Evolutionary conservation across 2,329 filamentous ascomycete genomes (phyloP).

Genomic region (Lomentospora prolificans): DNA sequence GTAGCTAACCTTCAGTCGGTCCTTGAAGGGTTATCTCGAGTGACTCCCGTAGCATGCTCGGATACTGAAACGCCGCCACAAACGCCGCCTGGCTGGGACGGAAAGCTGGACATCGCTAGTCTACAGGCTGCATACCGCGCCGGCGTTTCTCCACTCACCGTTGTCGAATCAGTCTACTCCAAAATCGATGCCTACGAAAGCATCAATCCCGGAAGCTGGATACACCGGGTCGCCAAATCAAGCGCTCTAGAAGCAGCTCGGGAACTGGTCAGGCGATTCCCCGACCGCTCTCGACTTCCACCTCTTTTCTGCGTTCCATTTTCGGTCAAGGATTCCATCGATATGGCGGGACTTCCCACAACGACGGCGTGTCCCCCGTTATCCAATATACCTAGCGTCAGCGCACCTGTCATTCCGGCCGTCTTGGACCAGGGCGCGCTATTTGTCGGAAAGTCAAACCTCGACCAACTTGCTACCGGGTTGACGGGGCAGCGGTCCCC

Average conservation of each 20-base stretch:
- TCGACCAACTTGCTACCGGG: slow-evolving; percentile 54
- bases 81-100: slow-evolving; percentile 24
- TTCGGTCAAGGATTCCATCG: slow-evolving; percentile 46
- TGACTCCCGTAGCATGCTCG: background rate
- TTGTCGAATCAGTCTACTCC: slow-evolving; percentile 32
- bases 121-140: slow-evolving; percentile 32
- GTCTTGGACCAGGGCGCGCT: slow-evolving; percentile 41
- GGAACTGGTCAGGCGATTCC: slow-evolving; percentile 27
- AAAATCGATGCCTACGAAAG: slow-evolving; percentile 37
- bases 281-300: slow-evolving; percentile 25
- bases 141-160: slow-evolving; percentile 29
- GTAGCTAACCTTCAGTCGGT: slow-evolving; percentile 23
- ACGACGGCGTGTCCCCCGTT: slow-evolving; percentile 42
- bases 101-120: slow-evolving; percentile 29
- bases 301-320: slow-evolving; percentile 47
- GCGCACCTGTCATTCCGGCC: slow-evolving; percentile 34
- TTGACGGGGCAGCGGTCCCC: slow-evolving; percentile 49
- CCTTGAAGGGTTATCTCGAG: slow-evolving; percentile 15
- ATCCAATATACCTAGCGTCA: slow-evolving; percentile 34
- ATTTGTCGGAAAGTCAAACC: slow-evolving; percentile 42
- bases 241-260: slow-evolving; percentile 29
- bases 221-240: slow-evolving; percentile 28
- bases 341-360: slow-evolving; percentile 38
- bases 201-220: slow-evolving; percentile 41
- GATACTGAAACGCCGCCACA: slow-evolving; percentile 14